Base-by-base conservation (phyloP, 2,329 filamentous ascomycete species). In the Aspergillus vadensis region DNA sequence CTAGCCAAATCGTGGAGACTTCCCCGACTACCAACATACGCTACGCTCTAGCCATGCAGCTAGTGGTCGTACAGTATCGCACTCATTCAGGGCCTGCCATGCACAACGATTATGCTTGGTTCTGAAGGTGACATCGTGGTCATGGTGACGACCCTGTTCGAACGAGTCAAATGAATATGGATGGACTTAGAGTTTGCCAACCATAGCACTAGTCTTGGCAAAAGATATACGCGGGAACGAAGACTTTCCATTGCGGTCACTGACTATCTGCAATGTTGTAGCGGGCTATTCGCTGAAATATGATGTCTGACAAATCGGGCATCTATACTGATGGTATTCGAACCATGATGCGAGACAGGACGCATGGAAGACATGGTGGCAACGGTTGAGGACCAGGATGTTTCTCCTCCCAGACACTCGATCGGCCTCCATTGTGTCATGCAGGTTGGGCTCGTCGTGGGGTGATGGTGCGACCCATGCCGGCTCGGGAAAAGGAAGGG, bases 321-420 rank as follows among this genome's bases (percentile, higher is more conserved):
- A 74, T 15, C 60, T 67, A 55, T 71, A 72, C 44, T 63, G 67
- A 25, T 65, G 63, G 55, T 72, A 70, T 54, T 70, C 61, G 57
- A 72, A 70, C 71, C 70, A 74, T 39, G 70, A 69, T 12, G 64
- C 66, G 17, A 74, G 63, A 65, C 72, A 74, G 2, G 59, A 44
- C 2, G 65, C 49, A 43, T 74, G 72, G 36, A 74, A 74, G 25
- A 66, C 69, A 55, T 74, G 71, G 50, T 68, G 66, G 55, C 72
- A 74, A 38, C 64, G 65, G 21, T 65, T 72, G 19, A 74, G 55
- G n/a, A 74, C 62, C 36, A 72, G 53, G 9, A 70, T 58, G n/a
- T 55, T 43, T n/a, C 41, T 39, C 27, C 30, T 12, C 23, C 43
- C 43, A 14, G 17, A 21, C 12, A 15, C 21, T 25, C 43, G 25